phyloP scores from a whole-genome alignment of 495 filamentous ascomycete species.

The Lophiostoma macrostomum region DNA sequence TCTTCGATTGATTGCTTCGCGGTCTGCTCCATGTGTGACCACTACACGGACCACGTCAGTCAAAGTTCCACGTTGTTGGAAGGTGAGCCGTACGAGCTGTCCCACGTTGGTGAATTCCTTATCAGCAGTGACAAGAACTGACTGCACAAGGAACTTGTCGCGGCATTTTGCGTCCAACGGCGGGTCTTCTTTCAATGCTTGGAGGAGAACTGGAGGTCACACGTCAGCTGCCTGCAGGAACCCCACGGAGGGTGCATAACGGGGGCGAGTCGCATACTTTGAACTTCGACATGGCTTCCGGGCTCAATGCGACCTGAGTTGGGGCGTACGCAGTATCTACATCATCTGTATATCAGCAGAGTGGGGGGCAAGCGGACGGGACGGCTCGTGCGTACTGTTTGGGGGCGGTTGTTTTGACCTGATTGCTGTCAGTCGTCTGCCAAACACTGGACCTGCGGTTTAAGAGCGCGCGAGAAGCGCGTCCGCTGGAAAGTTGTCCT shows the following conservation, averaged over 20 bases:
- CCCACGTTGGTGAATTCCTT: constrained; percentile 76
- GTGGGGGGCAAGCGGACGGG: constrained; percentile 9
- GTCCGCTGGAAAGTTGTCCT: constrained; percentile 23
- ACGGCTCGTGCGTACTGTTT: constrained; percentile 75
- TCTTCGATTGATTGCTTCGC: constrained; percentile 77
- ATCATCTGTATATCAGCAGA: constrained; percentile 9
- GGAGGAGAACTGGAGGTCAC: constrained; percentile 71
- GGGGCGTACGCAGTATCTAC: constrained; percentile 93
- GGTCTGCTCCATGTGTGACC: constrained; percentile 72
- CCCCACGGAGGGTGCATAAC: constrained; percentile 17
- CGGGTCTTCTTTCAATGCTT: constrained; percentile 96
- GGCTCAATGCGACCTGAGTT: constrained; percentile 94
- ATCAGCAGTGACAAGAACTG: constrained; percentile 77
- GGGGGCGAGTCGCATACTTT: constrained; percentile 61
- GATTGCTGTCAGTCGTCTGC: constrained; percentile 21
- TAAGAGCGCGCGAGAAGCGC: constrained; percentile 8
- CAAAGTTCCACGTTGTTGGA: not conserved
- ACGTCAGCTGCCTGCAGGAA: constrained; percentile 30
- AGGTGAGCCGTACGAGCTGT: constrained; percentile 62
- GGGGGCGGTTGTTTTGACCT: constrained; percentile 99
- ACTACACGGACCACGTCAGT: constrained; percentile 51
- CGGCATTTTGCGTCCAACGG: constrained; percentile 80
- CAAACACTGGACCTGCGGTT: not conserved
- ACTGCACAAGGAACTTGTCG: constrained; percentile 98
- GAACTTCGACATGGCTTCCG: constrained; percentile 82